Base-by-base conservation (phyloP, 2,329 filamentous ascomycete genomes). In the Coleophoma cylindrospora region DNA sequence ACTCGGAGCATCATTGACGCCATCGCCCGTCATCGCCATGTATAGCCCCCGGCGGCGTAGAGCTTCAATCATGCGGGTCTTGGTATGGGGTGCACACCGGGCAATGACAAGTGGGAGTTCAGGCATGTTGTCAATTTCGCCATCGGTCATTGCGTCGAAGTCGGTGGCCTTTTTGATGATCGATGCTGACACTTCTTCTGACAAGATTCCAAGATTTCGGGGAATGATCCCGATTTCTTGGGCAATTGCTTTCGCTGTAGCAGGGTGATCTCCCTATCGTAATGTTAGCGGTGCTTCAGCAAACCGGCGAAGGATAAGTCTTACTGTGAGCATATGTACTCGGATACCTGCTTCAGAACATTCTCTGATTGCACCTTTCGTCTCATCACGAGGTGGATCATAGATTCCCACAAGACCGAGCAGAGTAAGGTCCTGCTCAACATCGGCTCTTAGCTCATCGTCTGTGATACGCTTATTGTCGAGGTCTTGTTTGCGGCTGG, bases 291-390 rank as follows among this genome's bases (percentile, higher is more conserved):
- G 13, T 45, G 36, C 48, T 33, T 37, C 12, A 7, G 3, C 12
- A 40, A 10, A 11, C 2, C 8, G 36, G 17, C 8, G 33, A 22
- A 27, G 38, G 40, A 22, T 7, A 19, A 40, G 45, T 10, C 53
- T 53, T 12, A 87, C 85, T 2, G 87, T 91, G 1, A 91, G 85
- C 87, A 91, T 91, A 65, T 87, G 84, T 36, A 90, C 81, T 19
- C 83, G 75, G 51, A 91, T 86, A 1, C 84, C 84, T 2, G 87
- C 87, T 1, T 79, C 74, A 4, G 84, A 79, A 17, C 89, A 74
- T 1, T 79, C 86, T 15, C 72, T 69, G 43, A 83, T 69, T 1
- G 81, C 79, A 10, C 71, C 71, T 0, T 79, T 76, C 22, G 81
- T 82, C 57, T 83, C 80, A 34, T 77, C 71, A 47, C 79, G 72